Evolutionary conservation across 2,329 filamentous ascomycete species (phyloP).

Genomic region (Colletotrichum euphorbiae): DNA sequence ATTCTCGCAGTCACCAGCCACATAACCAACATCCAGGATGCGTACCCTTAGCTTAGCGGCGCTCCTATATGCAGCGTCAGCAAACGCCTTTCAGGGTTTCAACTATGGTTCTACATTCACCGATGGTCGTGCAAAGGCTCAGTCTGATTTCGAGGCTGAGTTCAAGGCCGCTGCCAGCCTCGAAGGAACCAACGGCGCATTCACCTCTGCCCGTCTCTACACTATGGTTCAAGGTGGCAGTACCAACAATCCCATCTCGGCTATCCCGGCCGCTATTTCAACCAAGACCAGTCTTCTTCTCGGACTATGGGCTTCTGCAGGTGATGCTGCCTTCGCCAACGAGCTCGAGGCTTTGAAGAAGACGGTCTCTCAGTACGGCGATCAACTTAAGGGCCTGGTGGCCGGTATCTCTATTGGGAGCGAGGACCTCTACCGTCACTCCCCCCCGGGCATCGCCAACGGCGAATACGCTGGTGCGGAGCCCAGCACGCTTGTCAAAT

Average conservation of each 20-base stretch:
- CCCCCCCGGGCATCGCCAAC: conserved; percentile 74
- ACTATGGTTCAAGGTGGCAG: conserved; percentile 79
- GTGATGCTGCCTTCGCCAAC: conserved; percentile 71
- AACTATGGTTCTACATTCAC: conserved; percentile 77
- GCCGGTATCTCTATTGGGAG: conserved; percentile 87
- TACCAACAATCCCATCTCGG: conserved; percentile 72
- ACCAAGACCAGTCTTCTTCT: conserved; percentile 84
- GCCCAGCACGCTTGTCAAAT: conserved; percentile 72
- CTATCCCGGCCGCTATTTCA: conserved; percentile 85
- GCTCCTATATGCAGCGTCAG: conserved; percentile 50
- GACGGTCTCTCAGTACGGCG: conserved; percentile 77
- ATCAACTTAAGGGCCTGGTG: conserved; percentile 72
- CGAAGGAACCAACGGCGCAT: conserved; percentile 69
- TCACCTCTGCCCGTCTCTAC: conserved; percentile 79
- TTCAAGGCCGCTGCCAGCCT: conserved; percentile 75
- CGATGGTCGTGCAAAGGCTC: conserved; percentile 68
- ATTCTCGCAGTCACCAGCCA: too few species aligned
- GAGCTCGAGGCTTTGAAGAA: conserved; percentile 79
- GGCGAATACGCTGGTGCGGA: conserved; percentile 71
- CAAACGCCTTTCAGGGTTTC: conserved; percentile 70
- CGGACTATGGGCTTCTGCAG: conserved; percentile 84
- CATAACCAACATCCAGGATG: conserved; percentile 8
- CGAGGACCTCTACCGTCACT: conserved; percentile 87
- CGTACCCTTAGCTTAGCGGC: conserved; percentile 40
- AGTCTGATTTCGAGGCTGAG: conserved; percentile 76